Percentiles rank a stretch among this genome's conserved stretches.
These are phyloP conservation scores for Microcera coccophila DNA, from an alignment of 2,329 filamentous ascomycete genomes.

Conservation along the genomic window DNA sequence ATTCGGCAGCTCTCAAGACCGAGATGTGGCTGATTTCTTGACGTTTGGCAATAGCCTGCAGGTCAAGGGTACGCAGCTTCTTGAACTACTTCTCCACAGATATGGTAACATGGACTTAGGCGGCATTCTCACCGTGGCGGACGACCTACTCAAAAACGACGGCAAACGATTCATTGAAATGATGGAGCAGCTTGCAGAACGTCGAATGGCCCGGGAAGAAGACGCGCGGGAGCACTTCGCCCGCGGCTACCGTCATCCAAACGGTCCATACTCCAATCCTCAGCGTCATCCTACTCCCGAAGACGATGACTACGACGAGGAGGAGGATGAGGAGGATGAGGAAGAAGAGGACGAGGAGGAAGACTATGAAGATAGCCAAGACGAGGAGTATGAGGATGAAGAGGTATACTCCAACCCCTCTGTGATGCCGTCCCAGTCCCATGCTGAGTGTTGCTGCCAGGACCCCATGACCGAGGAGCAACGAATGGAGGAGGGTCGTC, in stretches of 20 bases:
- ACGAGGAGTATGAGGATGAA: conserved; percentile 72
- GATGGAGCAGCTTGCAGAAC: conserved; percentile 99
- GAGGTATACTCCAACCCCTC: conserved; percentile 57
- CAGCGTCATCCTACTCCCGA: conserved; percentile 76
- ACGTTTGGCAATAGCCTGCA: conserved; percentile 96
- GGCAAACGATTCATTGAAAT: conserved; percentile 99
- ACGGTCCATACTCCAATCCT: conserved; percentile 54
- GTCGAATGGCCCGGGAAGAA: conserved; percentile 93
- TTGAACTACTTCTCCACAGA: conserved; percentile 41
- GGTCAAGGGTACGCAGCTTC: conserved; percentile 68
- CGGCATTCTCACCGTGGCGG: conserved; percentile 96
- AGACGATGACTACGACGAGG: conserved; percentile 70
- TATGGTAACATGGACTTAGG: conserved; percentile 60
- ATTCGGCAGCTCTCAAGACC: conserved; percentile 60
- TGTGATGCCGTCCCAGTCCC: conserved; percentile 37
- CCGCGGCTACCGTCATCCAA: conserved; percentile 55
- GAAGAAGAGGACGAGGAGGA: conserved; percentile 63
- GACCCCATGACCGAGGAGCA: conserved; percentile 97
- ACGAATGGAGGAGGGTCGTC: conserved; percentile 95
- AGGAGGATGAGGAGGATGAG: conserved; percentile 52
- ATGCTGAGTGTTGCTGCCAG: conserved; percentile 55
- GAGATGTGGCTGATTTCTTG: conserved; percentile 80
- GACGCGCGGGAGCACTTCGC: conserved; percentile 66
- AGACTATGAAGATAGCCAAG: conserved; percentile 60
- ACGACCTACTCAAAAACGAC: conserved; percentile 97